A percentile compares a stretch with the other conserved stretches of the same genome.
Evolutionary conservation across 495 filamentous ascomycete species (phyloP).

Genomic region (Opeltia flavorubescens): DNA sequence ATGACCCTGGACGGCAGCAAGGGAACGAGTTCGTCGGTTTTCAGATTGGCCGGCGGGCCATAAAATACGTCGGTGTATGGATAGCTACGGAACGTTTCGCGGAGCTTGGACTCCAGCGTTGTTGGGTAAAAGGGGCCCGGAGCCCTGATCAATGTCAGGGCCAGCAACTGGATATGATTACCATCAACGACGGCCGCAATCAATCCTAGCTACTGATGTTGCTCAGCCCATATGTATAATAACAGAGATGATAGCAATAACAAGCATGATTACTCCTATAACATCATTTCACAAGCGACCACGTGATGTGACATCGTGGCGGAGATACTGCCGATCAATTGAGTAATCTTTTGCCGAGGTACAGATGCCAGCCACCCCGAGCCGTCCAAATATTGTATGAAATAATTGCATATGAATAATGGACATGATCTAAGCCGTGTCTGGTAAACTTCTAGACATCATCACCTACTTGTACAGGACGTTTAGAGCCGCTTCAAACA

Average conservation of each 20-base stretch:
- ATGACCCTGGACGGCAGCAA: conserved; percentile 6
- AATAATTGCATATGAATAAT: too few relatives aligned
- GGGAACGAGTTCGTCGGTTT: neutral
- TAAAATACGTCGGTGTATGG: neutral
- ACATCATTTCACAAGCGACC: neutral
- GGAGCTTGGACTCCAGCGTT: neutral
- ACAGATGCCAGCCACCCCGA: too few relatives aligned
- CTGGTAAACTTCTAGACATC: too few relatives aligned
- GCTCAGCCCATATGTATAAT: neutral
- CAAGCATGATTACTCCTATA: neutral
- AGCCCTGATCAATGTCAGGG: neutral
- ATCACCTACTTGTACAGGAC: too few relatives aligned
- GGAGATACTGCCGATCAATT: too few relatives aligned
- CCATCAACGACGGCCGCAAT: neutral
- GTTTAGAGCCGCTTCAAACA: too few relatives aligned
- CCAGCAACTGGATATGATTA: neutral
- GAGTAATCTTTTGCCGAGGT: too few relatives aligned
- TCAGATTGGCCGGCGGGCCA: conserved; percentile 6
- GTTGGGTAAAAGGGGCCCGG: neutral
- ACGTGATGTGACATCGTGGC: too few relatives aligned
- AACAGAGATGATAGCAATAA: neutral
- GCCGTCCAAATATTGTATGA: too few relatives aligned
- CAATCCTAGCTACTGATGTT: neutral
- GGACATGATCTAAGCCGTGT: too few relatives aligned
- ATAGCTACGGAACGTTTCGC: neutral